phyloP scores from a whole-genome alignment of 1,284 basidiomycete species.

The Microbotryum saponariae region DNA sequence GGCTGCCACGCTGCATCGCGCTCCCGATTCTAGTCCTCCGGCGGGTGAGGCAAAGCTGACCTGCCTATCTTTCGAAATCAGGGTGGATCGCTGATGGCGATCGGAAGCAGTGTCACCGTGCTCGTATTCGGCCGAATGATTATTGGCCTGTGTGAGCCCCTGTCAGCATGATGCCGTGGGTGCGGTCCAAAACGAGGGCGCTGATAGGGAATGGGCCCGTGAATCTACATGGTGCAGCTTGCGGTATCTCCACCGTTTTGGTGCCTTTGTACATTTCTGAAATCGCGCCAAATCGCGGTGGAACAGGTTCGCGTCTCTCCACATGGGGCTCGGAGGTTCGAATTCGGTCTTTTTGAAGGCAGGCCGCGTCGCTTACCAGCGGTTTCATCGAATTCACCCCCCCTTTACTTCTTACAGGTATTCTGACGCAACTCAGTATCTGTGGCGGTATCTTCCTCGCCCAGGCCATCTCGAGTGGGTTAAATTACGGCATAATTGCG shows the following conservation, averaged over 20 bases:
- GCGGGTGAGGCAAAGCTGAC: background rate
- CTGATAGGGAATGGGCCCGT: too few relatives aligned
- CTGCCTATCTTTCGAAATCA: background rate
- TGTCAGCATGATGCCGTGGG: too few relatives aligned
- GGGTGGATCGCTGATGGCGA: slow-evolving; percentile 21
- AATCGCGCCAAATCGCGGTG: slow-evolving; percentile 41
- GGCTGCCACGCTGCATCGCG: background rate
- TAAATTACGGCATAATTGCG: background rate
- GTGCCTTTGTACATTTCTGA: slow-evolving; percentile 42
- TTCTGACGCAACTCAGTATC: slow-evolving; percentile 40
- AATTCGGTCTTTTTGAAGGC: background rate
- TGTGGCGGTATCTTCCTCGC: slow-evolving; percentile 35
- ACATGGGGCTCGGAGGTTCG: background rate
- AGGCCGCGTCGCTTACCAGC: background rate
- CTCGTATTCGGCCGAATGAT: slow-evolving; percentile 32
- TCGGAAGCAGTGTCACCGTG: slow-evolving; percentile 15
- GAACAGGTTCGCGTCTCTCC: slow-evolving; percentile 30
- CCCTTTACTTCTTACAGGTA: slow-evolving; percentile 30
- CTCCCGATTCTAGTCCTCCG: background rate
- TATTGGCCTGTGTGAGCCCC: slow-evolving; percentile 36
- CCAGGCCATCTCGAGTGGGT: slow-evolving; percentile 30
- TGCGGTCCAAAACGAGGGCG: too few relatives aligned
- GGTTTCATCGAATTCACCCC: background rate
- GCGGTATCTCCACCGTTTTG: slow-evolving; percentile 42
- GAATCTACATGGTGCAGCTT: slow-evolving; percentile 16